These are phyloP conservation scores for Pharnaceum exiguum DNA, from an alignment of 148 eudicot genomes.

Conservation along the genomic window DNA sequence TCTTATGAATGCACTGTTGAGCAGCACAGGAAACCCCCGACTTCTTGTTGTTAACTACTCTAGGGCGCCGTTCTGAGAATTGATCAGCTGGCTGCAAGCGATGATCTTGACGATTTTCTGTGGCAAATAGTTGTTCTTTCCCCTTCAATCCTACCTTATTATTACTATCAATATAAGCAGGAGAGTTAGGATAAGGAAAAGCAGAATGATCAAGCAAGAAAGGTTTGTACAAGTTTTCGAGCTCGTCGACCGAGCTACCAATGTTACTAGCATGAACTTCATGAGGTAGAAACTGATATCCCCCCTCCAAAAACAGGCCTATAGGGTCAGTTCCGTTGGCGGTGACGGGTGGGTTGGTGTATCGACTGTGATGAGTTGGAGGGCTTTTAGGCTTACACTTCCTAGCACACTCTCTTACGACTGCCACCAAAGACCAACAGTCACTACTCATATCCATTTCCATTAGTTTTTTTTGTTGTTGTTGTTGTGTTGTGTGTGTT, in stretches of 20 bases:
- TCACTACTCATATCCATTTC: slow-evolving; percentile 5
- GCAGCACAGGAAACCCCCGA: neutral
- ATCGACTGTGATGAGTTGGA: neutral
- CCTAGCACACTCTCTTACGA: slow-evolving; percentile 18
- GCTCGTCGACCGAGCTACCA: slow-evolving; percentile 14
- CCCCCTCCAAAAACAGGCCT: no score
- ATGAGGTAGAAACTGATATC: no score
- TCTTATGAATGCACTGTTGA: neutral
- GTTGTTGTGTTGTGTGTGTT: no score
- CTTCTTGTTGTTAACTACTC: no score
- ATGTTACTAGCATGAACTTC: no score
- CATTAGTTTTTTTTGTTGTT: neutral
- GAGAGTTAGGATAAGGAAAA: neutral
- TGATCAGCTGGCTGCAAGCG: neutral
- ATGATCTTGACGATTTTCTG: neutral
- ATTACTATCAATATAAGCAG: no score
- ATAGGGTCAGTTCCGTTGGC: neutral
- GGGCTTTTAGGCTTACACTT: neutral
- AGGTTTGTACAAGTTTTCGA: neutral
- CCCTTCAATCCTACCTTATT: neutral
- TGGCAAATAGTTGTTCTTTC: neutral
- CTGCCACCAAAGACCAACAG: slow-evolving; percentile 22
- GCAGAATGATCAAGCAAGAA: neutral
- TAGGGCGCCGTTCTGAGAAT: neutral
- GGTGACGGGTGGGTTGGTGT: neutral